Evolutionary conservation across 495 filamentous ascomycete species (phyloP).

Genomic region (Apiosordaria backusii): DNA sequence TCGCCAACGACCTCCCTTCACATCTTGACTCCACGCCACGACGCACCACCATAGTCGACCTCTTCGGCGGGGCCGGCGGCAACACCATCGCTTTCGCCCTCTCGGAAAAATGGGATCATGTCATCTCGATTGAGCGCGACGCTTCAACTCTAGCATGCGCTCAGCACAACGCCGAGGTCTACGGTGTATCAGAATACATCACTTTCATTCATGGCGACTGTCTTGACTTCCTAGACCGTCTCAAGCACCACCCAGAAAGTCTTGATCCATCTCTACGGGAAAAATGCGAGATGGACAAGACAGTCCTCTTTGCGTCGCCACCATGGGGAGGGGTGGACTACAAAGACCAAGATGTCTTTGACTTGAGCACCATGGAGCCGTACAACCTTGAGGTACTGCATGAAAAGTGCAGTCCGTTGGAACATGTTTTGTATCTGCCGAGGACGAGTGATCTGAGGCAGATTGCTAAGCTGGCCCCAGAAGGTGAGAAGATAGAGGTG

Average conservation of each 20-base stretch:
- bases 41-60: constrained; percentile 68
- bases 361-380: constrained; percentile 82
- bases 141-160: constrained; percentile 74
- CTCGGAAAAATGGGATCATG: constrained; percentile 66
- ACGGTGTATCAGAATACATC: constrained; percentile 72
- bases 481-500: constrained; percentile 54
- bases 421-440: constrained; percentile 75
- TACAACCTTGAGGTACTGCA: constrained; percentile 68
- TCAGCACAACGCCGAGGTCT: constrained; percentile 85
- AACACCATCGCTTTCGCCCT: constrained; percentile 93
- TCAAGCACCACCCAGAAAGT: constrained; percentile 24
- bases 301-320: constrained; percentile 82
- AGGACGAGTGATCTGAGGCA: constrained; percentile 83
- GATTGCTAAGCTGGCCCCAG: constrained; percentile 58
- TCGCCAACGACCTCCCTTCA: constrained; percentile 67
- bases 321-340: constrained; percentile 95
- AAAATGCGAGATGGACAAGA: constrained; percentile 27
- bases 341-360: constrained; percentile 69
- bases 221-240: constrained; percentile 51
- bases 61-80: constrained; percentile 87
- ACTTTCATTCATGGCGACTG: constrained; percentile 81
- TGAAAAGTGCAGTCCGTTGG: constrained; percentile 51
- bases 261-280: constrained; percentile 37
- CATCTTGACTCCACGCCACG: constrained; percentile 26
- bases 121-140: constrained; percentile 87